Conservation (phyloP, 148 eudicot genomes). For the Cornus suecica region DNA sequence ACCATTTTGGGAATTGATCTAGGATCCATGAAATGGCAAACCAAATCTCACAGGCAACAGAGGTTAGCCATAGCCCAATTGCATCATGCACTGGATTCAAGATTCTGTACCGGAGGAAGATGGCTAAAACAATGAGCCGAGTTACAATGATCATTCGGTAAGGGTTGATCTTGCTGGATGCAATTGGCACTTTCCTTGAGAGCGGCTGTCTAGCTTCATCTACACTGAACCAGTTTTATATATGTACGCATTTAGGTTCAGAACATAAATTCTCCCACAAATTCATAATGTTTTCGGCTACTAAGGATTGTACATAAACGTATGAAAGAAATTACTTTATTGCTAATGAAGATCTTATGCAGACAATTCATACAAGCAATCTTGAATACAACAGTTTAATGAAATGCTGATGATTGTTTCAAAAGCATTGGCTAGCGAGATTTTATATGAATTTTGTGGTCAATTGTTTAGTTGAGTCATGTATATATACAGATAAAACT, state of each 20-base stretch:
- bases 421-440: no score
- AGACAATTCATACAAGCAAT: not conserved
- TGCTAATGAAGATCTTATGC: not conserved
- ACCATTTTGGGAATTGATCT: constrained; percentile 99
- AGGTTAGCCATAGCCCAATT: constrained; percentile 90
- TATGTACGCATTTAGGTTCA: constrained; percentile 6
- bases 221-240: constrained; percentile 37
- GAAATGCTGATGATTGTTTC: not conserved
- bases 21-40: constrained; percentile 98
- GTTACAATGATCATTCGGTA: constrained; percentile 90
- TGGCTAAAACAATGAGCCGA: constrained; percentile 67
- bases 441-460: not conserved
- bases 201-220: constrained; percentile 98
- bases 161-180: constrained; percentile 95
- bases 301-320: no score
- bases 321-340: not conserved
- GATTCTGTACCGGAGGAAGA: constrained; percentile 86
- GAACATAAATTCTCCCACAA: not conserved
- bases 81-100: constrained; percentile 95
- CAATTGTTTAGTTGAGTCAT: not conserved
- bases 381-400: not conserved
- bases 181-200: constrained; percentile 95
- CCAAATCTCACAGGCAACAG: constrained; percentile 96
- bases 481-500: not conserved
- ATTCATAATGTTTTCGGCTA: not conserved